A percentile compares a stretch with the other conserved stretches of the same genome.
phyloP scores from a whole-genome alignment of 2,329 filamentous ascomycete genomes.

The Colletotrichum trifolii region DNA sequence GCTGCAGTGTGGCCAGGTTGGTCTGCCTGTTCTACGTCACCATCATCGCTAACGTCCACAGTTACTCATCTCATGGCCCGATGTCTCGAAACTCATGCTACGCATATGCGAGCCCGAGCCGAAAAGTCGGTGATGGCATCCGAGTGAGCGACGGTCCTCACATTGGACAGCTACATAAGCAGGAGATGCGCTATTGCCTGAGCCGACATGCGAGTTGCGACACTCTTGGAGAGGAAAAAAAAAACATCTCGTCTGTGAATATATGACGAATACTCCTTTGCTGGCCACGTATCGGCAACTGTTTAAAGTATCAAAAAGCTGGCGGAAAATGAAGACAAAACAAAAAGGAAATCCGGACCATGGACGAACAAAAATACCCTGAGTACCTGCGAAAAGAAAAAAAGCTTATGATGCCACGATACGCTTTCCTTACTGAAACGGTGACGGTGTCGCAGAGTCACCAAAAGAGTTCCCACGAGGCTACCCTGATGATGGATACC shows the following conservation, averaged over 20 bases:
- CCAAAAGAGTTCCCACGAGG: background rate
- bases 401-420: slow-evolving; percentile 30
- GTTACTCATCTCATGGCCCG: slow-evolving; percentile 66
- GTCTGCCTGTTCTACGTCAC: slow-evolving; percentile 43
- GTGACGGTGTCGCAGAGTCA: background rate
- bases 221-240: background rate
- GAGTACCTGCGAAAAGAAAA: slow-evolving; percentile 8
- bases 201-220: too few species aligned
- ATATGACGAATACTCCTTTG: too few species aligned
- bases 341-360: slow-evolving; percentile 6
- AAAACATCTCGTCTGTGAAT: background rate
- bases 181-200: too few species aligned
- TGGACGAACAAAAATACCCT: slow-evolving; percentile 12
- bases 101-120: slow-evolving; percentile 61
- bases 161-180: too few species aligned
- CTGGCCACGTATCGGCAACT: too few species aligned
- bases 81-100: slow-evolving; percentile 66
- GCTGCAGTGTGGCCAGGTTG: slow-evolving; percentile 92
- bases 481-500: too few species aligned
- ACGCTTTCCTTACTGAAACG: background rate
- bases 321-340: background rate
- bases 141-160: slow-evolving; percentile 43
- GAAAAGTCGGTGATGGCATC: slow-evolving; percentile 61
- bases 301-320: background rate
- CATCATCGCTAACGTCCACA: slow-evolving; percentile 36